A percentile compares a stretch with the other conserved stretches of the same genome.
Evolutionary conservation across 345 rosid genomes (phyloP).

Genomic region (Gynandropsis gynandra): DNA sequence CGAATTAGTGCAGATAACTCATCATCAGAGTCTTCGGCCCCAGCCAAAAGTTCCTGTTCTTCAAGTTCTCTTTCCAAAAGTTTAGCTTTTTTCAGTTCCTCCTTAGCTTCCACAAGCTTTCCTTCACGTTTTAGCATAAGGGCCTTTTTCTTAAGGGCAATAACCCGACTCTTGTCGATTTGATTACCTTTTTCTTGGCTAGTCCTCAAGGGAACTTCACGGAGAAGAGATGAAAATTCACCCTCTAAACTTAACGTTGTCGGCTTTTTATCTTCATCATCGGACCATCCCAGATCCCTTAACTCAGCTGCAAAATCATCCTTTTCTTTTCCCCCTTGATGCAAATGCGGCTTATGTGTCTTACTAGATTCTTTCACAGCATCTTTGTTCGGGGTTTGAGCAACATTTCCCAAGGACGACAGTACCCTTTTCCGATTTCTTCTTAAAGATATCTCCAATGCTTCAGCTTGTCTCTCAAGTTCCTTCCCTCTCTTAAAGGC

Average conservation of each 20-base stretch:
- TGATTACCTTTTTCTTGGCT: slow-evolving; percentile 31
- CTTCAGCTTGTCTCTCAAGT: slow-evolving; percentile 84
- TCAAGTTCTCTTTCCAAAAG: slow-evolving; percentile 77
- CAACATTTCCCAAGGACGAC: slow-evolving; percentile 25
- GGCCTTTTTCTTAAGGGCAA: slow-evolving; percentile 73
- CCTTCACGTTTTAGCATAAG: slow-evolving; percentile 84
- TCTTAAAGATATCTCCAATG: slow-evolving; percentile 54
- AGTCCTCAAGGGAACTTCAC: slow-evolving; percentile 41
- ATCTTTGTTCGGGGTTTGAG: slow-evolving; percentile 38
- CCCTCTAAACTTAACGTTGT: slow-evolving; percentile 68
- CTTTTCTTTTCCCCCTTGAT: slow-evolving; percentile 36
- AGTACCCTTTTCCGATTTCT: slow-evolving; percentile 46
- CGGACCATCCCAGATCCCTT: slow-evolving; percentile 81
- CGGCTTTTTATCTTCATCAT: slow-evolving; percentile 44
- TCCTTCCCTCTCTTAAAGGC: slow-evolving; percentile 93
- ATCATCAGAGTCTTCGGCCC: slow-evolving; percentile 80
- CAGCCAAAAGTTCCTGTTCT: slow-evolving; percentile 76
- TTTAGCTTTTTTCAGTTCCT: slow-evolving; percentile 85
- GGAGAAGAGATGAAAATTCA: slow-evolving; percentile 67
- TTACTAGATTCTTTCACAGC: slow-evolving; percentile 35
- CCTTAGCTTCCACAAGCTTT: slow-evolving; percentile 91
- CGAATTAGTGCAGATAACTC: slow-evolving; percentile 65
- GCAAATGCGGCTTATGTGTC: slow-evolving; percentile 33
- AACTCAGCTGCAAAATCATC: slow-evolving; percentile 65
- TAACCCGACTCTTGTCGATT: slow-evolving; percentile 47